Evolutionary conservation across 2,329 filamentous ascomycete genomes (phyloP), one percentile per base, ranked within the genome.

Genomic region (Chaetomium strumarium): DNA sequence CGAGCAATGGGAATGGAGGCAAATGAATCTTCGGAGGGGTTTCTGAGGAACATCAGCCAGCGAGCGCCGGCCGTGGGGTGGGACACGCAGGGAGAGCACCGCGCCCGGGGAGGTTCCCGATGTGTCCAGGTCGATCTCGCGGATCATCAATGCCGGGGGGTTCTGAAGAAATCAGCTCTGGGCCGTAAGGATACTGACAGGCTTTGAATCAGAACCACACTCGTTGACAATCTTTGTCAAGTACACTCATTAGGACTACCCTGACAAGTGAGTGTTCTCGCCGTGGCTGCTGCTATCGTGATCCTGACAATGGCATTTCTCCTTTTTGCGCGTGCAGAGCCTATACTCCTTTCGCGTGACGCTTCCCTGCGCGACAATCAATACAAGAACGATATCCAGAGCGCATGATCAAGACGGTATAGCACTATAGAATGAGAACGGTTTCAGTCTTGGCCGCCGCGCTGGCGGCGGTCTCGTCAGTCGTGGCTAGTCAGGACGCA

Each of bases 161-260:
- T 33, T 49, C 24, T 12, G 34, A 30, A 47, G 43, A 47, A 47
- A 43, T 14, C 12, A 12, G 12, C 46, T 37, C 51, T 17, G n/a
- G 48, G 37, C 42, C 33, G 30, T 9, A 20, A 16, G 36, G 42
- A 48, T 52, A 33, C 49, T 55, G 45, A 52, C 53, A 24, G 29
- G 44, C 40, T 37, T n/a, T 9, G 13, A 33, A 54, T 40, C 53
- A 66, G 64, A 67, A 67, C 56, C 61, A 75, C 76, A 66, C 70
- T 79, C 75, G 64, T 80, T 63, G 73, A 76, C 75, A 55, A 62
- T 66, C 62, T 66, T 67, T 72, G 76, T 80, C 78, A 80, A 78
- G 72, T 79, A 78, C 78, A 78, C 71, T 81, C 79, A 72, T 78
- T 80, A 61, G 61, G 62, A 68, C 66, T 63, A 60, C 66, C 69